Evolutionary conservation across 1,284 basidiomycete species (phyloP), one percentile per base, ranked within the genome.

Genomic region (Pseudozyma sp.): DNA sequence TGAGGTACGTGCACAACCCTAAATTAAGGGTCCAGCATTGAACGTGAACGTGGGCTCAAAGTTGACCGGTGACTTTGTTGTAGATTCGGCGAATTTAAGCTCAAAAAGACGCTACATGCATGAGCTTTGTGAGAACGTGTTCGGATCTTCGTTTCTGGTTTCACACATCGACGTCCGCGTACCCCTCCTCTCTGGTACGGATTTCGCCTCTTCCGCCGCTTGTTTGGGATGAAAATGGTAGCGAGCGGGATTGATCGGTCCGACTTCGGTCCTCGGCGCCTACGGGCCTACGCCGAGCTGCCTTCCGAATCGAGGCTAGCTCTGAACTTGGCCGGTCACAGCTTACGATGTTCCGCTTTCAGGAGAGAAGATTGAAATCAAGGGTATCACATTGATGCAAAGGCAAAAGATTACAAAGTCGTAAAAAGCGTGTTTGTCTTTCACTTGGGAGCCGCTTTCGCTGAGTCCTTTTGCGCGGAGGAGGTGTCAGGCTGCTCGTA

Each of bases 401-500:
- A 31, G 25, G 25, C 34, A 51, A 34, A 34, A 12, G 21, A 11
- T 34, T 13, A 13, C 47, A 31, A 31, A 31, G 25, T 31, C 25
- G 25, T 31, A 31, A 31, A 31, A 31, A 31, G 25, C 25, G 25
- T 31, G 25, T 31, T 31, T 8, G 40, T 2, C 40, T 42, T 42
- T 42, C 40, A 31, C 25, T 31, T 31, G 6, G 25, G 6, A 31
- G 25, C 25, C 25, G 25, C 25, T 31, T 31, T 31, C 25, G 25
- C 25, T 31, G 25, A 31, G 25, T 6, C 25, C 25, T 31, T 31
- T 6, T 31, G 3, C 3, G 25, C 6, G 25, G 25, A 3, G 25
- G 25, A 31, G 25, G 25, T 3, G 6, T 31, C 25, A 31, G 11
- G n/a, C 1, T 36, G 31, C 19, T 59, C 50, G 49, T 74, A 64